Evolutionary conservation across 2,329 filamentous ascomycete species (phyloP), one percentile per base, ranked within the genome.

Genomic region (Myriosclerotinia curreyana): DNA sequence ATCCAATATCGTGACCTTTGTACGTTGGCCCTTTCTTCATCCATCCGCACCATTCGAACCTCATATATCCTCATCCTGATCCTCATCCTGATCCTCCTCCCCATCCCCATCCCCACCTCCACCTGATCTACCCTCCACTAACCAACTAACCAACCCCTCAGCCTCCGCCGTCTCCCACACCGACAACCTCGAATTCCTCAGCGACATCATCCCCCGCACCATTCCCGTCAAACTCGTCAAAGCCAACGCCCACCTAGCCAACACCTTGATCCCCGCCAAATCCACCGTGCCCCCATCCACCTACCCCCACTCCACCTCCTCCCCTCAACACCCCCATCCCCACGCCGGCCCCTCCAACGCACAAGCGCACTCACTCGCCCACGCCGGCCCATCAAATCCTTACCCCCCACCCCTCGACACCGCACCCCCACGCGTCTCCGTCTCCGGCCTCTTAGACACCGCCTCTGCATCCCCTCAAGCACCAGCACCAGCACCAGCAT

Each of bases 1-100:
- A 89, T 99, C 67, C 95, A 98, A 76, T 99, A 99, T 80, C 91
- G 91, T 74, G 95, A 99, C 77, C 83, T 99, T 50, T 89, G 90
- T 92, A 79, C 65, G 82, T 73, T 28, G 11, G 36, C 25, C 59
- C 12, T n/a, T 40, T 12, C 22, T n/a, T 20, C 28, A 31, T 31
- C 28, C 28, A 22, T 49, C 28, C 14, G 17, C 28, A n/a, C n/a
- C 54, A 72, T 58, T 66, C 15, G 22, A 60, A 52, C 36, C 54
- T 42, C 8, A 31, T 31, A 31, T 31, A 31, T 31, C n/a, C n/a
- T n/a, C n/a, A n/a, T n/a, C n/a, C n/a, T n/a, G n/a, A n/a, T n/a
- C n/a, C n/a, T n/a, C n/a, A n/a, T n/a, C n/a, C n/a, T n/a, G n/a
- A n/a, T n/a, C n/a, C n/a, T n/a, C n/a, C n/a, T n/a, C n/a, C n/a